A percentile compares a stretch with the other conserved stretches of the same genome.
Evolutionary conservation across 2,329 filamentous ascomycete genomes (phyloP).

Genomic region (Sporothrix inflata): DNA sequence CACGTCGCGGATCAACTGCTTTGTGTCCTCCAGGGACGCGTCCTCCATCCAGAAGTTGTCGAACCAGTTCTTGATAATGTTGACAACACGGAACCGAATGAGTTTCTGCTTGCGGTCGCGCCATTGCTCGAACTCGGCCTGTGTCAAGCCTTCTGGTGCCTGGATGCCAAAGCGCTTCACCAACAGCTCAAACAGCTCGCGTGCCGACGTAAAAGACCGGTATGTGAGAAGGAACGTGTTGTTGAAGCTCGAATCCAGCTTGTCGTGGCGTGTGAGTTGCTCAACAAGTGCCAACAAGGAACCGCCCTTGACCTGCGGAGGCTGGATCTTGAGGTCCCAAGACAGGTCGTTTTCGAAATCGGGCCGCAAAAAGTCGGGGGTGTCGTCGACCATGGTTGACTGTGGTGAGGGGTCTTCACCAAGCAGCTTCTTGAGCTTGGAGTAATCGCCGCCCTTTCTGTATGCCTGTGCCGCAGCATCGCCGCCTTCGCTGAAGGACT

Average conservation of each 20-base stretch:
- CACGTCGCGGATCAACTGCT: constrained; percentile 82
- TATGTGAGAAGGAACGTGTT: constrained; percentile 98
- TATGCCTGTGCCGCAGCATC: constrained; percentile 54
- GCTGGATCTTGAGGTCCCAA: constrained; percentile 80
- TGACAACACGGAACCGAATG: constrained; percentile 93
- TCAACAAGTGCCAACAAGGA: constrained; percentile 88
- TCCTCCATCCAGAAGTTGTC: constrained; percentile 99
- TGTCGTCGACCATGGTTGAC: constrained; percentile 66
- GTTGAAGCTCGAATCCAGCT: constrained; percentile 92
- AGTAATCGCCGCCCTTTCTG: constrained; percentile 63
- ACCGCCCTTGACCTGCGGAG: constrained; percentile 81
- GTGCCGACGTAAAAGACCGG: constrained; percentile 86
- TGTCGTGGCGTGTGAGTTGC: constrained; percentile 93
- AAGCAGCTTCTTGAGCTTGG: constrained; percentile 68
- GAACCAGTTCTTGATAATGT: constrained; percentile 98
- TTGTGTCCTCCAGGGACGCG: constrained; percentile 74
- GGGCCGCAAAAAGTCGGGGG: constrained; percentile 79
- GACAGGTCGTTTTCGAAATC: constrained; percentile 88
- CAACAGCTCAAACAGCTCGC: constrained; percentile 89
- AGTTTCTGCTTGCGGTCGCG: constrained; percentile 93
- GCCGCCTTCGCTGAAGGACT: constrained; percentile 66
- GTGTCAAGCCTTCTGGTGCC: constrained; percentile 78
- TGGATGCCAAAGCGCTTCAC: constrained; percentile 92
- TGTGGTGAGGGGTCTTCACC: constrained; percentile 64
- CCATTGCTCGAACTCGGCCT: constrained; percentile 82